These are phyloP conservation scores for Lactarius sp. DNA, from an alignment of 768 basidiomycete species.

Conservation along the genomic window DNA sequence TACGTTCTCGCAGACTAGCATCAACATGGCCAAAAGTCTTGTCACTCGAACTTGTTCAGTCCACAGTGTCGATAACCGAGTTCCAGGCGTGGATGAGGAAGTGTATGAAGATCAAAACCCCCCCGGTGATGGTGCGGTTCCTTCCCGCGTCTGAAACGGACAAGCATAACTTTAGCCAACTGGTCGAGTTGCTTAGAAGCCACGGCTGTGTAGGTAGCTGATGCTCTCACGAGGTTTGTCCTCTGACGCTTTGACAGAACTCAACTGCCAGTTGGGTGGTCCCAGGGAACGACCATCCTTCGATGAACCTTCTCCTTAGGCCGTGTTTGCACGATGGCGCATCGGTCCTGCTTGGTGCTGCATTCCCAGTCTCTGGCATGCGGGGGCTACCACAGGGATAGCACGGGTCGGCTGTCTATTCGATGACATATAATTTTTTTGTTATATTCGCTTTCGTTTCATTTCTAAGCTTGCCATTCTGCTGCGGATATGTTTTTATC, in stretches of 20 bases:
- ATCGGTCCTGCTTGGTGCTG: background rate
- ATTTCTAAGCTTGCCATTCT: no score
- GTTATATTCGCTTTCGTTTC: no score
- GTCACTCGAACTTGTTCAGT: background rate
- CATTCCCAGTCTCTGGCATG: slow-evolving; percentile 1
- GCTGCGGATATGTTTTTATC: no score
- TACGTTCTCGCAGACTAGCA: background rate
- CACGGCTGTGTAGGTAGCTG: background rate
- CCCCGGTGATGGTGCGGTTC: background rate
- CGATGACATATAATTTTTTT: no score
- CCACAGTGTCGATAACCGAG: background rate
- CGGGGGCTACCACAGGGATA: background rate
- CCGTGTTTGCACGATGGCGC: background rate
- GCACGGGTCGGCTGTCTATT: no score
- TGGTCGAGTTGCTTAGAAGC: background rate
- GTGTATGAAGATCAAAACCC: no score
- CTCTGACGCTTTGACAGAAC: background rate
- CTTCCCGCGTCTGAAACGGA: background rate
- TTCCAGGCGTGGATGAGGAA: slow-evolving; percentile 8
- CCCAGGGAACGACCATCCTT: background rate
- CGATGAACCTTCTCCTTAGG: slow-evolving; percentile 7
- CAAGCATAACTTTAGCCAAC: no score
- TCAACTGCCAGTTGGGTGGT: background rate
- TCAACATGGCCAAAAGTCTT: background rate
- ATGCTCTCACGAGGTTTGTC: background rate